A percentile compares a stretch with the other conserved stretches of the same genome.
phyloP scores from a whole-genome alignment of 331 rosid genomes.

The Pyracantha coccinea region DNA sequence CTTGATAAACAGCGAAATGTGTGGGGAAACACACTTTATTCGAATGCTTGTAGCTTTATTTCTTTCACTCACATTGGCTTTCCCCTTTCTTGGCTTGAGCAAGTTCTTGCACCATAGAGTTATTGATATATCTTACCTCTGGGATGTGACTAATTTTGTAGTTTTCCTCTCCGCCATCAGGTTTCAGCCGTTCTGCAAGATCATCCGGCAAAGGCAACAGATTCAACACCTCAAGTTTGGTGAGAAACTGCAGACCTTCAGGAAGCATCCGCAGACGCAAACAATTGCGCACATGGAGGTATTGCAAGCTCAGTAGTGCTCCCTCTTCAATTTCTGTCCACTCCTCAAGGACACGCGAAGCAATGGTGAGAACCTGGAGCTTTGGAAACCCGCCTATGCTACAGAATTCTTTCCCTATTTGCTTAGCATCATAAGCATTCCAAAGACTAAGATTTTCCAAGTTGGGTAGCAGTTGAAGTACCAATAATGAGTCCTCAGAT shows the following conservation, averaged over 20 bases:
- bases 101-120: background rate
- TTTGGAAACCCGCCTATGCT: slow-evolving; percentile 9
- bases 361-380: slow-evolving; percentile 15
- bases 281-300: slow-evolving; percentile 11
- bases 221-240: background rate
- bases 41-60: slow-evolving; percentile 6
- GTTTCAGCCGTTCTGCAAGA: slow-evolving; percentile 22
- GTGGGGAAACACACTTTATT: background rate
- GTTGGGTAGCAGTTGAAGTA: slow-evolving; percentile 25
- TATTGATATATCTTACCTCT: background rate
- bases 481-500: slow-evolving; percentile 9
- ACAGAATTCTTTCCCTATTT: slow-evolving; percentile 19
- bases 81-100: background rate
- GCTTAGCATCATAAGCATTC: slow-evolving; percentile 11
- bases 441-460: slow-evolving; percentile 12
- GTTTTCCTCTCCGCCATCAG: slow-evolving; percentile 16
- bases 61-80: background rate
- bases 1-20: background rate
- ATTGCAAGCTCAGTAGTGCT: slow-evolving; percentile 15
- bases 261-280: background rate
- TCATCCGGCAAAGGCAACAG: slow-evolving; percentile 14
- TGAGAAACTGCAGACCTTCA: slow-evolving; percentile 19
- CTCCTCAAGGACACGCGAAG: slow-evolving; percentile 20
- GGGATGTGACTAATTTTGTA: slow-evolving; percentile 20
- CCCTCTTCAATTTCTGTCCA: slow-evolving; percentile 23